Conservation (phyloP, 202 grass and related monocot genomes). For the Musa balbisiana region DNA sequence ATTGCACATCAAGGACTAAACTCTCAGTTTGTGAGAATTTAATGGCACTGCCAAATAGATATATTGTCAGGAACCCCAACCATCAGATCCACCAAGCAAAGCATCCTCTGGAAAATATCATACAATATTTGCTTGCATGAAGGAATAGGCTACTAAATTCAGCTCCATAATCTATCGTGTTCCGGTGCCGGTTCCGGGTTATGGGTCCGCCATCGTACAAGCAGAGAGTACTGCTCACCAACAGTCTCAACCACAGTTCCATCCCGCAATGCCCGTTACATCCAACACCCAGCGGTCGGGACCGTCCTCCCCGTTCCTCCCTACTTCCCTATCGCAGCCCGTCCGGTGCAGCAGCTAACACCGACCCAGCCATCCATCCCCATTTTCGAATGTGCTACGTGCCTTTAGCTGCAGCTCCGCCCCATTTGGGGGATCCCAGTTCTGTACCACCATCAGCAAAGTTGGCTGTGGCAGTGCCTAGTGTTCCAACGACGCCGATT, state of each 20-base stretch:
- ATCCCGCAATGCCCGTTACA: constrained; percentile 59
- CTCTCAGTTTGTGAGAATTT: too few species aligned
- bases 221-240: constrained; percentile 37
- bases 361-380: constrained; percentile 27
- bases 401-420: constrained; percentile 31
- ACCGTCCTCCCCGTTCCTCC: constrained; percentile 62
- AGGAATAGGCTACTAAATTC: too few species aligned
- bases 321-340: constrained; percentile 40
- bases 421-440: constrained; percentile 32
- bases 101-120: too few species aligned
- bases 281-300: constrained; percentile 59
- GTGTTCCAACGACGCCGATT: constrained; percentile 45
- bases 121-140: too few species aligned
- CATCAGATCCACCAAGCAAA: too few species aligned
- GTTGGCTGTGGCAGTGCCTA: constrained; percentile 35
- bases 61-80: too few species aligned
- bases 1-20: too few species aligned
- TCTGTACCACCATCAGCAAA: constrained; percentile 19
- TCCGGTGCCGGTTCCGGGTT: constrained; percentile 27
- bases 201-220: constrained; percentile 13
- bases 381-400: constrained; percentile 67
- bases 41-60: too few species aligned
- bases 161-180: constrained; percentile 28
- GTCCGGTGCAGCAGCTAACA: constrained; percentile 41
- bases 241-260: constrained; percentile 35